Percentiles rank a stretch among this genome's conserved stretches.
Conservation (phyloP, 2,329 filamentous ascomycete genomes). For the Trichoderma harzianum region DNA sequence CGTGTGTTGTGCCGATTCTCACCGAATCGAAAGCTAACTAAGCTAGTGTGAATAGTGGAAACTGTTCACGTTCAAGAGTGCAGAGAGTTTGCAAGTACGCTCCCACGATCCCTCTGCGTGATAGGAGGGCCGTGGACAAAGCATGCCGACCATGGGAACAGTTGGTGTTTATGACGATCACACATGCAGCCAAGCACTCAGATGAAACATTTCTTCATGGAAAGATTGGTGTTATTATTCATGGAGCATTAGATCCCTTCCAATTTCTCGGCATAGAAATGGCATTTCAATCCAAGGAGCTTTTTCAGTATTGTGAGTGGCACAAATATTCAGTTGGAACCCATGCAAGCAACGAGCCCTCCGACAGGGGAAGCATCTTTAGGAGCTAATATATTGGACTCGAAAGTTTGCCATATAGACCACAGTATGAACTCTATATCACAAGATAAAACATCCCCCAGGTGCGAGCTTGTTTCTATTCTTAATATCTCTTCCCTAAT, state of each 20-base stretch:
- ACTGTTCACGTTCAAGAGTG: neutral
- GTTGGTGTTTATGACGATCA: neutral
- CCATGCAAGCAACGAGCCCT: neutral
- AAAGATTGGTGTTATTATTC: neutral
- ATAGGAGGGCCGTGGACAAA: neutral
- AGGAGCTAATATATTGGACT: neutral
- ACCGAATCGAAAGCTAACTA: neutral
- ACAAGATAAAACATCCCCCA: neutral
- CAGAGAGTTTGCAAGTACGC: neutral
- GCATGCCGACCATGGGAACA: neutral
- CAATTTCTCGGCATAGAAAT: neutral
- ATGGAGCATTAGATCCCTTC: neutral
- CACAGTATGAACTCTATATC: neutral
- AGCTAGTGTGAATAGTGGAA: neutral
- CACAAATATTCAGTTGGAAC: neutral
- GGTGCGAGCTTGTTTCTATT: neutral
- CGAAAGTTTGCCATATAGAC: neutral
- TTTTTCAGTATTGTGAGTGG: neutral
- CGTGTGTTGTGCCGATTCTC: neutral
- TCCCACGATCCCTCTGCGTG: neutral
- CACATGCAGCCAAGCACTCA: neutral
- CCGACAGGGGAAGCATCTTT: neutral
- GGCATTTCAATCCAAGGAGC: neutral
- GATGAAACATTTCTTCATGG: neutral
- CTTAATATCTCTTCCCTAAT: neutral